phyloP scores from a whole-genome alignment of 805 yeast species.

The Cyberlindnera samutprakarnensis region DNA sequence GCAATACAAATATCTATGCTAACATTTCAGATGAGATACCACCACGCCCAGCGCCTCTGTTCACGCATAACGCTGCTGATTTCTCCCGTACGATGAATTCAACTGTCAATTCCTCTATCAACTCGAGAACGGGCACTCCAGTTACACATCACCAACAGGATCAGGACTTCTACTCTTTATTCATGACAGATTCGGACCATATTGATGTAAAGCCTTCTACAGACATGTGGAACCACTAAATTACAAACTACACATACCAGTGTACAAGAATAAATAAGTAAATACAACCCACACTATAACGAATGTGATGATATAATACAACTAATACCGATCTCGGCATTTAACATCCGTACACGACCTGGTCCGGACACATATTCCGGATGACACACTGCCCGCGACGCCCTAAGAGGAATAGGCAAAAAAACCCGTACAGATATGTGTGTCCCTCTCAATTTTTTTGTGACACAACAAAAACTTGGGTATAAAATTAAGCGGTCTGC shows the following conservation, averaged over 20 bases:
- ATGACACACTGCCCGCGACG: too few relatives aligned
- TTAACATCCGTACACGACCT: background rate
- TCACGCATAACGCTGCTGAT: background rate
- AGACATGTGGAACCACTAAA: too few relatives aligned
- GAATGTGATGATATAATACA: background rate
- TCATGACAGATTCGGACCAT: constrained; percentile 34
- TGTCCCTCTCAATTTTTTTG: too few relatives aligned
- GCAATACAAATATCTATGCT: background rate
- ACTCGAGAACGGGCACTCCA: background rate
- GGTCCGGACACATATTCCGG: background rate
- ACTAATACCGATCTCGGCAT: background rate
- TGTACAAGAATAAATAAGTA: background rate
- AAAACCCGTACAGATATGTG: too few relatives aligned
- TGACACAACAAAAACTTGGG: too few relatives aligned
- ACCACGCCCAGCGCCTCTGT: background rate
- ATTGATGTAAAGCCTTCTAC: too few relatives aligned
- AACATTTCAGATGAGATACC: background rate
- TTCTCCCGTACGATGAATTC: background rate
- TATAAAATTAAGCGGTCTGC: too few relatives aligned
- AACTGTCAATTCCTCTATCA: too few relatives aligned
- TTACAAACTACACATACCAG: too few relatives aligned
- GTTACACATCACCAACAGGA: too few relatives aligned
- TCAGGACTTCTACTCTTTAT: constrained; percentile 35
- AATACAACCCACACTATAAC: background rate
- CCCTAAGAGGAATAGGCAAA: too few relatives aligned